Evolutionary conservation across 768 basidiomycete species (phyloP), one percentile per base, ranked within the genome.

Genomic region (Obba rivulosa): DNA sequence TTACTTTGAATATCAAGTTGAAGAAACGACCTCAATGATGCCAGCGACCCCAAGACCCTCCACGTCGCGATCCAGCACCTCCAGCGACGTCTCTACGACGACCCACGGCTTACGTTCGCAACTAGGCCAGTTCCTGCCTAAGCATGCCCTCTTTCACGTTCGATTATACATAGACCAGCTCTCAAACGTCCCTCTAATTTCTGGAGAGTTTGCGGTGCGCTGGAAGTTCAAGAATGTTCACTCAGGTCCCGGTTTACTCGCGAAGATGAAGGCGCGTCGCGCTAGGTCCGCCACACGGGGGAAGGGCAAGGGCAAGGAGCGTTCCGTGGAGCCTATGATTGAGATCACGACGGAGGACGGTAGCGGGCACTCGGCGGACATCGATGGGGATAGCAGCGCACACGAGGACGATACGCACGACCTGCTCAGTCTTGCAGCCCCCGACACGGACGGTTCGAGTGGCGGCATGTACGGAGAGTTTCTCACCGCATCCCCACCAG

Each of bases 141-240:
- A 75, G 34, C 83, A 87, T 58, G 78, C 85, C 3, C 73, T 77
- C 43, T 88, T 90, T 66, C 75, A 78, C 46, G 77, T 80, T 23
- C 69, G 71, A 10, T 59, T 89, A 36, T 68, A 70, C 17, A 71
- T 88, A 34, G 83, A 87, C 65, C 78, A 87, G 55, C 74, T 90
- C 18, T 72, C 77, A 17, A 83, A 79, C 54, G 81, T 90, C 0
- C 87, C 87, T 0, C 77, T 87, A 49, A 78, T 87, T 28, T 68
- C 70, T 36, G 87, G 87, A 53, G 76, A 85, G 58, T 87, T 88
- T 59, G 79, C 72, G 17, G 76, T 83, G 4, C 70, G 74, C 18
- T 88, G 87, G 85, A 83, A 79, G 64, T 78, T 88, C 65, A 85
- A 80, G 69, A 74, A 80, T 53, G 74, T 71, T 25, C 68, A 66